Evolutionary conservation across 495 filamentous ascomycete genomes (phyloP), one percentile per base, ranked within the genome.

Genomic region (Thozetella sp.): DNA sequence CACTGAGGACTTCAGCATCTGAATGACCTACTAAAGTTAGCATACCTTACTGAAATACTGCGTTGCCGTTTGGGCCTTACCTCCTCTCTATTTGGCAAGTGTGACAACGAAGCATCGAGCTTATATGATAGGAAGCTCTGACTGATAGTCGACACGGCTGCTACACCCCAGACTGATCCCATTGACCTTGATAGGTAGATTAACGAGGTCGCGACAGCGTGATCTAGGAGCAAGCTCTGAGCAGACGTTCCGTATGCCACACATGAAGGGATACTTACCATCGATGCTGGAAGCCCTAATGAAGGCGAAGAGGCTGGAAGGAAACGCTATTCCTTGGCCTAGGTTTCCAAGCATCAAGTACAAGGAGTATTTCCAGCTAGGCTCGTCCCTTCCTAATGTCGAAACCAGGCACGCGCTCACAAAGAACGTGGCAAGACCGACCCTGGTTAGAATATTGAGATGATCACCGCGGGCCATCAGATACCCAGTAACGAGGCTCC

Each of bases 331-430:
- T 1, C 86, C 86, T 53, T 88, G 84, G 11, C 87, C 86, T 0
- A 90, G 66, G 61, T 85, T 88, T 13, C 83, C 84, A 0, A 86
- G 86, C 37, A 90, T 77, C n/a, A 89, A 75, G 58, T 81, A 88
- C 1, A 81, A 69, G 40, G 82, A 78, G 56, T 88, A 86, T 62
- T 86, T 88, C 85, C 86, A 88, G 3, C 70, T 64, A 23, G 76
- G 67, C 54, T 87, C 86, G 25, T 81, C 68, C 61, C 84, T 86
- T 1, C 75, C 74, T 25, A 89, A 67, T 3, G 77, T 69, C 54
- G 79, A 76, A 0, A 88, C 80, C 3, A 89, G 72, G 0, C 75
- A 53, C 46, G 88, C 88, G 0, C 86, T 86, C 24, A 88, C 54
- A 3, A 78, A 76, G 86, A 89, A 88, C 19, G 88, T 62, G 0